A percentile compares a stretch with the other conserved stretches of the same genome.
Conservation (phyloP, 1,284 basidiomycete species). For the Moniliophthora roreri region DNA sequence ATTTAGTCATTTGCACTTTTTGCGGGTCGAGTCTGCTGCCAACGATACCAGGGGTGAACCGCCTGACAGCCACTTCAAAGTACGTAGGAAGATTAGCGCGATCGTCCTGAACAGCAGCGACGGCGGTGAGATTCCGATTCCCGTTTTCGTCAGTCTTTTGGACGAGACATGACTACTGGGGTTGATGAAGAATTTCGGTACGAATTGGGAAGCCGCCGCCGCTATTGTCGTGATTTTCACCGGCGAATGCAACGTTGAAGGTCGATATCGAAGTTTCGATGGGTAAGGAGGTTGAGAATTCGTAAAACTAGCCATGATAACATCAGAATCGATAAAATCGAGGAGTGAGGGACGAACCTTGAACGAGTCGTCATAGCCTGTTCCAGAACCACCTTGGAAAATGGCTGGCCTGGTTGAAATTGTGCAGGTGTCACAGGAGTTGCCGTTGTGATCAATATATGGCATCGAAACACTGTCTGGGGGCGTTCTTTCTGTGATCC, state of each 20-base stretch:
- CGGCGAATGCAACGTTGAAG: neutral
- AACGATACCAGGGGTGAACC: neutral
- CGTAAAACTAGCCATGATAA: neutral
- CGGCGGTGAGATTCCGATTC: slow-evolving; percentile 4
- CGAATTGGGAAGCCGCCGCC: neutral
- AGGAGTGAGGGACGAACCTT: neutral
- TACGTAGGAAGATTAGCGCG: neutral
- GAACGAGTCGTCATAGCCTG: neutral
- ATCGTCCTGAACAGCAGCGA: slow-evolving; percentile 3
- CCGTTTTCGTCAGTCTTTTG: neutral
- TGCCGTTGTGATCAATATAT: neutral
- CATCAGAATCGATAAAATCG: neutral
- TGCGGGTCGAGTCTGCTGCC: neutral
- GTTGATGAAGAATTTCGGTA: neutral
- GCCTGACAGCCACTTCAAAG: neutral
- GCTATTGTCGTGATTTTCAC: slow-evolving; percentile 1
- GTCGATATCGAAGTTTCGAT: neutral
- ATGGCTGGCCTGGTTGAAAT: neutral
- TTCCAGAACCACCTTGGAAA: slow-evolving; percentile 2
- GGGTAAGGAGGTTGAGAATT: neutral
- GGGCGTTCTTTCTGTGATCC: neutral
- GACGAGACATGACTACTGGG: neutral
- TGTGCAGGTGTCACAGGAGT: slow-evolving; percentile 1
- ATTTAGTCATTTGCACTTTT: neutral
- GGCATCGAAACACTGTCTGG: neutral